Evolutionary conservation across 805 yeast species (phyloP).

Genomic region (Yarrowia sp.): DNA sequence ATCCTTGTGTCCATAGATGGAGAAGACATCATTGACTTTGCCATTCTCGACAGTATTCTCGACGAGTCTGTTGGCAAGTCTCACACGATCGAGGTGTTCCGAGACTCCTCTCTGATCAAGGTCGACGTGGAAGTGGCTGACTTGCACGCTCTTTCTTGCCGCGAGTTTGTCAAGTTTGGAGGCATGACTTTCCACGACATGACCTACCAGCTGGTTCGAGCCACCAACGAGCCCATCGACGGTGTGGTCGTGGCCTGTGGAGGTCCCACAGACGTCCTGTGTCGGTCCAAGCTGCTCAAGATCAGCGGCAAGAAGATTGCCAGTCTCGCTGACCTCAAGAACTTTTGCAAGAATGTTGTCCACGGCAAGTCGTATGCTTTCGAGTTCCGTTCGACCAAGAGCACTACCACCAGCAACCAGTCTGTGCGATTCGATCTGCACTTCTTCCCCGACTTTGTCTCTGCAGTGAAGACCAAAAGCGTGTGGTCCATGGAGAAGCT

Average conservation of each 20-base stretch:
- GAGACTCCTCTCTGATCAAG: constrained; percentile 69
- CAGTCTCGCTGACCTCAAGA: background rate
- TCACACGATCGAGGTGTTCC: constrained; percentile 65
- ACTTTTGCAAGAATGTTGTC: background rate
- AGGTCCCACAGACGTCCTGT: constrained; percentile 60
- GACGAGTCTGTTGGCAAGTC: constrained; percentile 71
- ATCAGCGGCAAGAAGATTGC: constrained; percentile 11
- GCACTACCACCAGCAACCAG: background rate
- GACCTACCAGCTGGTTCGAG: constrained; percentile 87
- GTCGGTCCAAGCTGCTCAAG: constrained; percentile 59
- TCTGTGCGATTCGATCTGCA: constrained; percentile 34
- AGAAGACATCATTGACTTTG: constrained; percentile 68
- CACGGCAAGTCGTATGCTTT: constrained; percentile 22
- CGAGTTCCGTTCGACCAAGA: constrained; percentile 5
- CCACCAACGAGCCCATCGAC: constrained; percentile 78
- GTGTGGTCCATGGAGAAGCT: constrained; percentile 56
- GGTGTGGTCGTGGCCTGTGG: constrained; percentile 78
- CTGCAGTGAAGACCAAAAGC: background rate
- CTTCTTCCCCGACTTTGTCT: constrained; percentile 23
- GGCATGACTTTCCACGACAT: constrained; percentile 88
- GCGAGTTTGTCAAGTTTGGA: constrained; percentile 76
- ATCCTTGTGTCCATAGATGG: constrained; percentile 77
- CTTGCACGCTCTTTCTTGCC: constrained; percentile 82
- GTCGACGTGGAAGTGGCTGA: constrained; percentile 68
- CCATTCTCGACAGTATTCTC: constrained; percentile 78